Evolutionary conservation across 345 rosid species (phyloP).

Genomic region (Microthlaspi erraticum): DNA sequence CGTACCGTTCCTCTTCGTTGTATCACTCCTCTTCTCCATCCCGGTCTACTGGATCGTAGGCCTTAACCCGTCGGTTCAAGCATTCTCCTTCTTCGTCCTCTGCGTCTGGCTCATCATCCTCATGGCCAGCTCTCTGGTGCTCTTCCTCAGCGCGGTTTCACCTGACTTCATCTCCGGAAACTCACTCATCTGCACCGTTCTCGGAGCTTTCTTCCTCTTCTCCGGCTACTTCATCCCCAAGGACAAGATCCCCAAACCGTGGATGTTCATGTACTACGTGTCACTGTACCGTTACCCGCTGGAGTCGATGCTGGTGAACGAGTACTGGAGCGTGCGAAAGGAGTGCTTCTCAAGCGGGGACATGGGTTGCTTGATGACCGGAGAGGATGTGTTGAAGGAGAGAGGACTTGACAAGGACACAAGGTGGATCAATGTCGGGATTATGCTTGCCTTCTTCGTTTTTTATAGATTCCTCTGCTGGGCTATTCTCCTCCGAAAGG

Average conservation of each 20-base stretch:
- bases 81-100: constrained; percentile 69
- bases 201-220: constrained; percentile 85
- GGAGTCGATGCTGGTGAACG: constrained; percentile 73
- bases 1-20: constrained; percentile 71
- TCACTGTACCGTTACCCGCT: constrained; percentile 84
- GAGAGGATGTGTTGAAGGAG: constrained; percentile 69
- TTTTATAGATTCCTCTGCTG: constrained; percentile 83
- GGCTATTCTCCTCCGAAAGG: constrained; percentile 70
- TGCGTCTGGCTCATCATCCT: constrained; percentile 79
- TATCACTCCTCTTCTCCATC: constrained; percentile 68
- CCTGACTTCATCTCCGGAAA: constrained; percentile 88
- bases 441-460: constrained; percentile 86
- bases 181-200: constrained; percentile 82
- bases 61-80: constrained; percentile 64
- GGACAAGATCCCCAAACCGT: constrained; percentile 78
- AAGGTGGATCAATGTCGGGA: constrained; percentile 81
- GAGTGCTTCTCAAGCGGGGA: constrained; percentile 59
- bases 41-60: constrained; percentile 95
- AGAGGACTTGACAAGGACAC: constrained; percentile 74
- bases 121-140: constrained; percentile 84
- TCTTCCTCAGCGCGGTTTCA: constrained; percentile 76
- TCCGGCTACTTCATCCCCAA: constrained; percentile 93
- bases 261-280: constrained; percentile 94
- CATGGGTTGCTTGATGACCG: constrained; percentile 60
- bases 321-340: constrained; percentile 71